phyloP scores from a whole-genome alignment of 768 basidiomycete species.

The Pleurotus salmoneostramineus region DNA sequence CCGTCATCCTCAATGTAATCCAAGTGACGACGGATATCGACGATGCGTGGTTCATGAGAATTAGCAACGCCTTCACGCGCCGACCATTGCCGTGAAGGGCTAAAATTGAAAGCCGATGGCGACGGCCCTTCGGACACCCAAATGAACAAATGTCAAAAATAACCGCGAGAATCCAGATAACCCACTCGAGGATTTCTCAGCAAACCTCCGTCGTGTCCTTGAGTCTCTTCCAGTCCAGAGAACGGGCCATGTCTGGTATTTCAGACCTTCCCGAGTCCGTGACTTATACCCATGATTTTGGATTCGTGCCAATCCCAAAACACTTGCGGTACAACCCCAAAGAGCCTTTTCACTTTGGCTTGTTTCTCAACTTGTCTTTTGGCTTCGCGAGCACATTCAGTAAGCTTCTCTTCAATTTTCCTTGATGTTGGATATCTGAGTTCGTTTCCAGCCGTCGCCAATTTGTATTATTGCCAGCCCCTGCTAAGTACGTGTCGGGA shows the following conservation, averaged over 20 bases:
- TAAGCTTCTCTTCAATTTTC: conserved; percentile 21
- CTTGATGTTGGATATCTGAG: not conserved
- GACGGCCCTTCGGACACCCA: too few relatives aligned
- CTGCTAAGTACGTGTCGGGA: conserved; percentile 50
- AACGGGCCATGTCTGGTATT: not conserved
- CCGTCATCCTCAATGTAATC: too few relatives aligned
- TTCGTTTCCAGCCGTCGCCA: conserved; percentile 51
- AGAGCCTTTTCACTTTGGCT: conserved; percentile 47
- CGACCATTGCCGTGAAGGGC: too few relatives aligned
- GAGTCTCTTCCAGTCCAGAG: not conserved
- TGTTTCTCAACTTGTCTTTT: conserved; percentile 53
- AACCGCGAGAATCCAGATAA: not conserved
- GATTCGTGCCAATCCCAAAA: conserved; percentile 60
- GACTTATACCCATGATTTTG: conserved; percentile 45
- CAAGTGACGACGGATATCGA: too few relatives aligned
- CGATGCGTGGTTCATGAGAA: too few relatives aligned
- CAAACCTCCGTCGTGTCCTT: not conserved
- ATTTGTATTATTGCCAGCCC: conserved; percentile 83
- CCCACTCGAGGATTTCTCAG: not conserved
- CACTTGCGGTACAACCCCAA: conserved; percentile 47
- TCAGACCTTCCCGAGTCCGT: not conserved
- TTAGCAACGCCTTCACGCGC: too few relatives aligned
- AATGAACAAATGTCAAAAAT: not conserved
- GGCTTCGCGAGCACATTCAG: conserved; percentile 61
- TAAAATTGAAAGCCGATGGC: too few relatives aligned